Evolutionary conservation across 192 early-diverging fungal species (phyloP), one percentile per base, ranked within the genome.

Genomic region (Dissophora ornata): DNA sequence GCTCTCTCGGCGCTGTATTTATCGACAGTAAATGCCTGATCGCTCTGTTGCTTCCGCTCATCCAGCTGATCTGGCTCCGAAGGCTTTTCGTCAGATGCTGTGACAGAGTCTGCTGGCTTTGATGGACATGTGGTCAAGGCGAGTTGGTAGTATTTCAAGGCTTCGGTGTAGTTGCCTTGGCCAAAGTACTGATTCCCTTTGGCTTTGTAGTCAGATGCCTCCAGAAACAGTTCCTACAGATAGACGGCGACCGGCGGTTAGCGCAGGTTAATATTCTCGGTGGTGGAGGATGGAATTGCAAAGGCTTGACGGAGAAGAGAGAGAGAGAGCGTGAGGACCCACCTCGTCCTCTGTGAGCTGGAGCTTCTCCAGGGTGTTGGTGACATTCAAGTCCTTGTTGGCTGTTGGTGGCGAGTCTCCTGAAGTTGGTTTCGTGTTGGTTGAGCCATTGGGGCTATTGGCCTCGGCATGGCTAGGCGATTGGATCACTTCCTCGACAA

Each of bases 121-220:
- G 57, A 51, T 9, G 85, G 85, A 61, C 82, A 85, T 8, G 77
- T 64, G 12, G 71, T 71, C 29, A 80, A 44, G 8, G 85, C 85
- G 26, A 80, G 65, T 38, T 84, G 60, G 36, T 87, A 87, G 25
- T 68, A 57, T 18, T 59, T 45, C 30, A 85, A 48, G 4, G 85
- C 85, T 38, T 86, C 70, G 1, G 54, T 53, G 54, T 77, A 88
- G 25, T 84, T 63, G 28, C 65, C 71, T 24, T 66, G 46, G 1
- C 68, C 81, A 71, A 88, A 88, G 16, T 45, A 50, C 11, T 77
- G 46, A 28, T 88, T 88, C 22, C 87, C 87, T 28, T 34, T 36
- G 16, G 46, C 30, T 54, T 88, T 88, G 58, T 79, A 75, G n/a
- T 62, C 53, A 38, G 77, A 80, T 15, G 87, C 83, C 50, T 86